Base-by-base conservation (phyloP, 768 basidiomycete genomes). In the Floccularia luteovirens region DNA sequence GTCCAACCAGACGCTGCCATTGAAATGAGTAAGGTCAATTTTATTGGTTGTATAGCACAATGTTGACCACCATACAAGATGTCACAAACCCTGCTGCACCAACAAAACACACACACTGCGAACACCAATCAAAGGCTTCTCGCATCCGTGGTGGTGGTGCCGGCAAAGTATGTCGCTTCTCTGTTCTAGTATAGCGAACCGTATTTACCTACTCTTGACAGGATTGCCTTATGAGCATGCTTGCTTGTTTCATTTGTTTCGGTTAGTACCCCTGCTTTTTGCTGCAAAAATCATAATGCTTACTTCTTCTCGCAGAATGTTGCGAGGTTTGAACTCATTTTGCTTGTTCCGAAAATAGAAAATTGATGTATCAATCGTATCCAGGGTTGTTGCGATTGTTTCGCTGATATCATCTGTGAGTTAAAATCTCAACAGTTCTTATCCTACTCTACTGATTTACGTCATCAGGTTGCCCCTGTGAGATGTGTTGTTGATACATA, bases 111-210 rank as follows among this genome's bases (percentile, higher is more conserved):
- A 54, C 45, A 16, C 53, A 60, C 6, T 59, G 66, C 36, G 62
- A 67, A 41, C 63, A 72, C 42, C 56, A 69, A 43, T 62, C 61
- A 31, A 71, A 68, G 48, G 74, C 77, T 3, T 67, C 65, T 39
- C 77, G 82, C 44, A 55, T 86, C 36, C 77, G 84, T 41, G 84
- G 84, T 44, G 83, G 78, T 51, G 83, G 82, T 45, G 82, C 75
- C 33, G 82, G 52, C 22, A 82, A 74, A 72, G 82, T 81, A 43
- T 16, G 56, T 21, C 28, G 13, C 22, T 41, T 14, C 14, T 28
- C 16, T 32, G 21, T 30, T 8, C 20, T 24, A 37, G 10, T 8
- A 10, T 34, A 20, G 5, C 13, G 31, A 24, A 20, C 33, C 17
- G 21, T n/a, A 20, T 8, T 20, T 37, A 34, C 24, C 42, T 8